Evolutionary conservation across 2,329 filamentous ascomycete species (phyloP), one percentile per base, ranked within the genome.

Genomic region (Botryosphaeria dothidea): DNA sequence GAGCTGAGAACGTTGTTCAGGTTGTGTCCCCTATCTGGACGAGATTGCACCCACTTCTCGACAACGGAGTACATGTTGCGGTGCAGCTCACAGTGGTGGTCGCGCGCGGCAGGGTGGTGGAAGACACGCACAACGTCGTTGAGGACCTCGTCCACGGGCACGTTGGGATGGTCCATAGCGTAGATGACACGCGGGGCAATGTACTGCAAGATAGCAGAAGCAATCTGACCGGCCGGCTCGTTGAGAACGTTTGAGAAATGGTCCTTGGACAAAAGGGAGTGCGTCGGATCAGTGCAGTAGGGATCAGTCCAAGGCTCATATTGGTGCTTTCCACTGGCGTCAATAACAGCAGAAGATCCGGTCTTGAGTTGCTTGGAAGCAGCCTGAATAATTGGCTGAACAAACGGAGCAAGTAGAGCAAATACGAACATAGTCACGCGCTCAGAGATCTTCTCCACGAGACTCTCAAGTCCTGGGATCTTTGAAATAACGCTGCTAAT

Each of bases 361-460:
- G 90, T 86, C 79, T 98, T 96, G 27, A 99, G 83, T 36, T 88
- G 87, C 73, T 93, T 89, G 23, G 92, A 94, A 4, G 94, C 92
- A 62, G 91, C 87, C 61, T 90, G 90, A 77, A 99, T 97, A 74
- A 99, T 90, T 11, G 95, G 95, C 64, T 93, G 88, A 67, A 99
- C 86, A 77, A 96, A 98, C 0, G 95, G 95, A 0, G 95, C 92
- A 19, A 99, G 84, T 1, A 99, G 85, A 5, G 93, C 93, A 67
- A 99, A 85, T 58, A 99, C 87, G 75, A 98, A 98, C 6, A 97
- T 85, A 0, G 94, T 97, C 45, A 99, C 83, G 1, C 91, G 94
- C 80, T 99, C 95, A 64, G 91, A 92, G 71, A 99, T 96, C 71
- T 92, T 94, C 68, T 98, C 94, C 23, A 98, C 88, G n/a, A 97